Evolutionary conservation across 257 asterid species (phyloP).

Genomic region (Verbena officinalis): DNA sequence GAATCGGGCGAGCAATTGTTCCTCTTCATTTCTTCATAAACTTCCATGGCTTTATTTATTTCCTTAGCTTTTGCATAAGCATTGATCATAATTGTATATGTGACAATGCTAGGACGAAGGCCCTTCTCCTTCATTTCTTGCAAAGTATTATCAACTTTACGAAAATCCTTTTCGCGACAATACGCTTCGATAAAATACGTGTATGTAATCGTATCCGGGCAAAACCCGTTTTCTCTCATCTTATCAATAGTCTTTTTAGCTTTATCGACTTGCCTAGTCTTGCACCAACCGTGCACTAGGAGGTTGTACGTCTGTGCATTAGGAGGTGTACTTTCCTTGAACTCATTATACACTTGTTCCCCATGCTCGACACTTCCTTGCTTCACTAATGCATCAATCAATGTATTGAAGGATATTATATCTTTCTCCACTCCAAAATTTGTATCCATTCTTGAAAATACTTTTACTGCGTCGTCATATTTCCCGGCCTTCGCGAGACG

Average conservation of each 20-base stretch:
- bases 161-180: conserved; percentile 78
- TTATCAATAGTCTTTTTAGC: conserved; percentile 53
- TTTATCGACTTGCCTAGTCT: conserved; percentile 61
- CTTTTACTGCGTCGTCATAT: conserved; percentile 63
- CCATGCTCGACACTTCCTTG: conserved; percentile 80
- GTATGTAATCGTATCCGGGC: conserved; percentile 62
- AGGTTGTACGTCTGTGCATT: conserved; percentile 58
- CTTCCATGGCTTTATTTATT: conserved; percentile 57
- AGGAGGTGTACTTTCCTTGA: conserved; percentile 51
- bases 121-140: conserved; percentile 65
- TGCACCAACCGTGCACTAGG: conserved; percentile 87
- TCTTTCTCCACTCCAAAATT: conserved; percentile 56
- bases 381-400: conserved; percentile 71
- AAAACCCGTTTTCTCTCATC: conserved; percentile 63
- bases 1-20: conserved; percentile 63
- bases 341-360: conserved; percentile 47
- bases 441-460: conserved; percentile 46
- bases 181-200: conserved; percentile 65
- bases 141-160: conserved; percentile 57
- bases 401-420: conserved; percentile 42
- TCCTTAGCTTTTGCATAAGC: conserved; percentile 75
- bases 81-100: conserved; percentile 62
- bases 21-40: conserved; percentile 72
- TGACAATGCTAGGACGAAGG: conserved; percentile 56
- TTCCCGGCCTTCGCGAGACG: conserved; percentile 73